Evolutionary conservation across 73 alveolate species (phyloP).

Genomic region (Stentor roeselii): DNA sequence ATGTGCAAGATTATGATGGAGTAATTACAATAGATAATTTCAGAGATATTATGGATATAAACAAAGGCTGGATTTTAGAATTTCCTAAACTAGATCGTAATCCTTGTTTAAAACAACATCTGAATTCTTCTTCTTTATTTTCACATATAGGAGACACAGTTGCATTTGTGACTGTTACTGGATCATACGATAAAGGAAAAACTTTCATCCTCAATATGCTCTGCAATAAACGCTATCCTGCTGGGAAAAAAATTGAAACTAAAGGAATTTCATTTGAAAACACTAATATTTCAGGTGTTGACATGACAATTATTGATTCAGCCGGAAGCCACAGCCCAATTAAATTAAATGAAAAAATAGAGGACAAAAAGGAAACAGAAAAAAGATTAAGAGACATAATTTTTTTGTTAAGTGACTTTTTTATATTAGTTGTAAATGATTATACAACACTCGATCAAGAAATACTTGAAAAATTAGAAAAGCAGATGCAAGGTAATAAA

Average conservation of each 20-base stretch:
- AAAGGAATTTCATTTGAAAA: constrained; percentile 38
- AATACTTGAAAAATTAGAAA: constrained; percentile 31
- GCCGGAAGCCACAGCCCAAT: constrained; percentile 47
- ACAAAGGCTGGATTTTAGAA: background rate
- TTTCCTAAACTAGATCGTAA: background rate
- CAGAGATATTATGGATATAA: too few relatives aligned
- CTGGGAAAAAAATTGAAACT: constrained; percentile 37
- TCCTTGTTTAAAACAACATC: background rate
- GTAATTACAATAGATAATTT: too few relatives aligned
- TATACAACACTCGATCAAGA: constrained; percentile 42
- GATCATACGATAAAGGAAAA: constrained; percentile 39
- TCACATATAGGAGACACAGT: background rate
- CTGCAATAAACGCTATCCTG: constrained; percentile 27
- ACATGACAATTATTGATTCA: constrained; percentile 36
- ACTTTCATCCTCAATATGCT: constrained; percentile 34
- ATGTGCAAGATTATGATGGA: too few relatives aligned
- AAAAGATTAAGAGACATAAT: constrained; percentile 33
- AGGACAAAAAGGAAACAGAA: constrained; percentile 44
- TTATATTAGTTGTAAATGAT: constrained; percentile 44
- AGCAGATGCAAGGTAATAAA: constrained; percentile 16
- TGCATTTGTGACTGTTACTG: constrained; percentile 39
- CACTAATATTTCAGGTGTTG: constrained; percentile 27
- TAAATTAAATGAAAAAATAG: constrained; percentile 31
- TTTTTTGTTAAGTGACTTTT: constrained; percentile 40
- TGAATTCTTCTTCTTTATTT: too few relatives aligned